Evolutionary conservation across 257 asterid genomes (phyloP), one percentile per base, ranked within the genome.

Genomic region (Rhazya stricta): DNA sequence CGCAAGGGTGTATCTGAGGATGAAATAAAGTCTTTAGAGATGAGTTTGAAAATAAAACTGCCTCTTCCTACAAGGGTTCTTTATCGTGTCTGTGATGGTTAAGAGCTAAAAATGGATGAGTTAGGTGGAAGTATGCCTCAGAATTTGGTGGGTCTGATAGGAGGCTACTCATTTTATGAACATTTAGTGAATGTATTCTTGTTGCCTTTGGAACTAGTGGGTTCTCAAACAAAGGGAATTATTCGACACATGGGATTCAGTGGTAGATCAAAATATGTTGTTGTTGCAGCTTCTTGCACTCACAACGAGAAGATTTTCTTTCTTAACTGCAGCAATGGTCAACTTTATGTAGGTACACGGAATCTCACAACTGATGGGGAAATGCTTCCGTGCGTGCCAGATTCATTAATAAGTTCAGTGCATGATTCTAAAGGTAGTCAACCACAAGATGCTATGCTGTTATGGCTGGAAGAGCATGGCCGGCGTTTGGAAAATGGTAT

Each of bases 401-500:
- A 80, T 60, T 63, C 86, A 71, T 85, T 86, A 83, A 77, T 90
- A 62, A 82, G 77, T 29, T 89, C 84, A 5, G 87, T 85, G 34
- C 87, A 84, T 79, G 89, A 85, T 81, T 63, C 72, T n/a, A 46
- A 72, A 46, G 88, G 84, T 62, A 46, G 50, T 81, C 79, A 81
- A 62, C 85, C 78, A 75, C 96, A 94, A 84, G 99, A 94, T 78
- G 99, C 83, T 42, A 79, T 89, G 90, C 83, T 94, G 23, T 81
- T 89, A 81, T 94, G 99, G 98, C 89, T 92, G 51, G 99, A 94
- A 87, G 99, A 94, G 78, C 96, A 92, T 75, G 88, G 78, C 10
- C 89, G 84, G 21, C 96, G 92, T 25, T 81, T 92, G 81, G 90
- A 88, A 57, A 81, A 82, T 80, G 96, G 96, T 27, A 71, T 85